phyloP scores from a whole-genome alignment of 139 green algal species.

The Eudorina sp. region DNA sequence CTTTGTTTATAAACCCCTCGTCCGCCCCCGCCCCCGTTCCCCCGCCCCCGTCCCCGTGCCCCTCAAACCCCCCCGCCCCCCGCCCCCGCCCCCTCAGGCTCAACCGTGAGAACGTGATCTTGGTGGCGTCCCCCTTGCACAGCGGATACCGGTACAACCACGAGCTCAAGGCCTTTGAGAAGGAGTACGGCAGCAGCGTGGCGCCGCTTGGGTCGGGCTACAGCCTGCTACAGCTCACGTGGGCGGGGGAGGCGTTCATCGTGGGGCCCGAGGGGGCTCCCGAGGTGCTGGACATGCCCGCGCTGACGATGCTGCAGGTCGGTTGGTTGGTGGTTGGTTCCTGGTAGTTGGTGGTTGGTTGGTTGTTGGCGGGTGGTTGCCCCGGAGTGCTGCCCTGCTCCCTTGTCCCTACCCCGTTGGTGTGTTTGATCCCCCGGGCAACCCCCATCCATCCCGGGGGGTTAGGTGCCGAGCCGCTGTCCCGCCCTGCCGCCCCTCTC shows the following conservation, averaged over 20 bases:
- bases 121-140: slow-evolving; percentile 44
- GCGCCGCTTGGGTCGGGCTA: slow-evolving; percentile 42
- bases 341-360: neutral
- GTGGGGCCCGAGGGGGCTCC: slow-evolving; percentile 21
- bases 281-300: slow-evolving; percentile 26
- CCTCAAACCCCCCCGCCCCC: neutral
- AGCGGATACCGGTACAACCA: slow-evolving; percentile 46
- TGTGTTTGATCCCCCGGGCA: too few relatives aligned
- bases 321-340: neutral
- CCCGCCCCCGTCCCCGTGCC: neutral
- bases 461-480: too few relatives aligned
- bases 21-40: too few relatives aligned
- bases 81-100: slow-evolving; percentile 1
- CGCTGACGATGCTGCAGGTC: slow-evolving; percentile 23
- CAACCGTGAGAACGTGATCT: slow-evolving; percentile 43
- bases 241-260: slow-evolving; percentile 43
- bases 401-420: too few relatives aligned
- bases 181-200: slow-evolving; percentile 17
- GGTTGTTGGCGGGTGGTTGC: too few relatives aligned
- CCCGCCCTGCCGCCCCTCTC: too few relatives aligned
- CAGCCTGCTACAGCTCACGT: slow-evolving; percentile 45
- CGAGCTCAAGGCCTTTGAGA: slow-evolving; percentile 41
- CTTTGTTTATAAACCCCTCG: too few relatives aligned
- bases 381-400: too few relatives aligned
- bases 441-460: too few relatives aligned